Evolutionary conservation across 352 stramenopile genomes (phyloP).

Genomic region (Pythium phragmiticola): DNA sequence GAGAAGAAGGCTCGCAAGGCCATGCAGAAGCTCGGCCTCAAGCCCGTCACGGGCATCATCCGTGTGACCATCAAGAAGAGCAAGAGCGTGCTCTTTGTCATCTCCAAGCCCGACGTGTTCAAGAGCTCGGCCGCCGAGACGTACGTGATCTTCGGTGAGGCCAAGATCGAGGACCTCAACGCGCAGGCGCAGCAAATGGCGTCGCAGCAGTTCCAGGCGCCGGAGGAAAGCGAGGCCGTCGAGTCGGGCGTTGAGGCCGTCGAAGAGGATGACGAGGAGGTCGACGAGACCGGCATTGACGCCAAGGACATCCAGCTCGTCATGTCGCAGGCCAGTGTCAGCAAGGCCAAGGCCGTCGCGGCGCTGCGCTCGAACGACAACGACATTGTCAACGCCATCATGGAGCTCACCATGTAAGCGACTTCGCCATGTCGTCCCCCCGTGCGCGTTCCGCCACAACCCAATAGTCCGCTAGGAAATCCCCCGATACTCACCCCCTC

Average conservation of each 20-base stretch:
- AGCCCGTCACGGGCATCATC: slow-evolving; percentile 94
- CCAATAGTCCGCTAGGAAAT: slow-evolving; percentile 32
- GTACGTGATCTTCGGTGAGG: slow-evolving; percentile 98
- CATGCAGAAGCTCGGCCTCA: slow-evolving; percentile 99
- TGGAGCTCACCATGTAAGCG: slow-evolving; percentile 98
- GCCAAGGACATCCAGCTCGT: slow-evolving; percentile 99
- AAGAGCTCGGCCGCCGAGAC: slow-evolving; percentile 94
- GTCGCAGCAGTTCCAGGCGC: slow-evolving; percentile 92
- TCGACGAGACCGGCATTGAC: slow-evolving; percentile 96
- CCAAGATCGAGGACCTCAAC: slow-evolving; percentile 97
- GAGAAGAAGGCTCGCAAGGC: slow-evolving; percentile 99
- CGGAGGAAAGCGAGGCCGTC: slow-evolving; percentile 36
- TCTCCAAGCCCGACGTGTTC: slow-evolving; percentile 98
- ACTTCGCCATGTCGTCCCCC: not conserved
- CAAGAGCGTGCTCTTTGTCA: slow-evolving; percentile 97
- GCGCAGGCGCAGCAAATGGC: slow-evolving; percentile 84
- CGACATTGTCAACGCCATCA: slow-evolving; percentile 99
- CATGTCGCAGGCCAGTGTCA: slow-evolving; percentile 93
- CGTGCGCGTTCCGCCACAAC: not conserved
- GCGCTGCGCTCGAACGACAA: slow-evolving; percentile 98
- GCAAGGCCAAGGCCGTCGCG: slow-evolving; percentile 93
- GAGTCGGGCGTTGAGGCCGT: slow-evolving; percentile 38
- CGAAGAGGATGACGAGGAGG: slow-evolving; percentile 85
- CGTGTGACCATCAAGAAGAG: slow-evolving; percentile 98
- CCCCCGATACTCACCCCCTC: not conserved